Evolutionary conservation across 2,329 filamentous ascomycete species (phyloP).

Genomic region (Ascochyta fabae): DNA sequence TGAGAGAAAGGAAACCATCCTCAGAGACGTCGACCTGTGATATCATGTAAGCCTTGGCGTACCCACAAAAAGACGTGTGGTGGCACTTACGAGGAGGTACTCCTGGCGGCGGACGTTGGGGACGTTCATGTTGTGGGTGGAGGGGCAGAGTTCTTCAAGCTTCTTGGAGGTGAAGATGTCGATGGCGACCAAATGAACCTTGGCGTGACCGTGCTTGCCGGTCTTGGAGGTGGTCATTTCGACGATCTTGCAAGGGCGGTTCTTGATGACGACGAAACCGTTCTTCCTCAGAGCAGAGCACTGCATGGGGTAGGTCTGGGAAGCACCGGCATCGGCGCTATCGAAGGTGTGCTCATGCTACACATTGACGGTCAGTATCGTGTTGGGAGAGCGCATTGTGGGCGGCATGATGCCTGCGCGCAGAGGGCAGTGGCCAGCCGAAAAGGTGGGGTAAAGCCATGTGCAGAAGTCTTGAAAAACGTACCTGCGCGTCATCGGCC

Average conservation of each 20-base stretch:
- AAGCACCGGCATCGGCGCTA: slow-evolving; percentile 94
- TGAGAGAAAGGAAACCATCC: slow-evolving; percentile 93
- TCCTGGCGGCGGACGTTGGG: slow-evolving; percentile 90
- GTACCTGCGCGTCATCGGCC: slow-evolving; percentile 72
- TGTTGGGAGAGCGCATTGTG: slow-evolving; percentile 13
- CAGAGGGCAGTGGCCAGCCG: slow-evolving; percentile 39
- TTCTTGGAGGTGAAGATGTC: slow-evolving; percentile 99
- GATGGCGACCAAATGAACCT: slow-evolving; percentile 97
- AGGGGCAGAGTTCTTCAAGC: slow-evolving; percentile 97
- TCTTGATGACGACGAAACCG: slow-evolving; percentile 98
- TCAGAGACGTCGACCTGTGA: slow-evolving; percentile 86
- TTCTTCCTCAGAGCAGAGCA: slow-evolving; percentile 99
- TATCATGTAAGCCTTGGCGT: slow-evolving; percentile 25
- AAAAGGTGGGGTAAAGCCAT: slow-evolving; percentile 49
- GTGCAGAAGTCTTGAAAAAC: slow-evolving; percentile 40
- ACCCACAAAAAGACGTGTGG: background rate
- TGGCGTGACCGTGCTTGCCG: slow-evolving; percentile 99
- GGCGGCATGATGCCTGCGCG: slow-evolving; percentile 32
- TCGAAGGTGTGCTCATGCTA: slow-evolving; percentile 78
- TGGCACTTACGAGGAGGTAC: slow-evolving; percentile 84
- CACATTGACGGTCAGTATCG: slow-evolving; percentile 15
- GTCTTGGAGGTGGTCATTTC: slow-evolving; percentile 99
- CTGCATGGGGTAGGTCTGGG: slow-evolving; percentile 94
- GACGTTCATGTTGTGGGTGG: slow-evolving; percentile 97
- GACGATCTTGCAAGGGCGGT: slow-evolving; percentile 99